These are phyloP conservation scores for Arachnomyces sp. DNA, from an alignment of 2,329 filamentous ascomycete genomes.

Conservation along the genomic window DNA sequence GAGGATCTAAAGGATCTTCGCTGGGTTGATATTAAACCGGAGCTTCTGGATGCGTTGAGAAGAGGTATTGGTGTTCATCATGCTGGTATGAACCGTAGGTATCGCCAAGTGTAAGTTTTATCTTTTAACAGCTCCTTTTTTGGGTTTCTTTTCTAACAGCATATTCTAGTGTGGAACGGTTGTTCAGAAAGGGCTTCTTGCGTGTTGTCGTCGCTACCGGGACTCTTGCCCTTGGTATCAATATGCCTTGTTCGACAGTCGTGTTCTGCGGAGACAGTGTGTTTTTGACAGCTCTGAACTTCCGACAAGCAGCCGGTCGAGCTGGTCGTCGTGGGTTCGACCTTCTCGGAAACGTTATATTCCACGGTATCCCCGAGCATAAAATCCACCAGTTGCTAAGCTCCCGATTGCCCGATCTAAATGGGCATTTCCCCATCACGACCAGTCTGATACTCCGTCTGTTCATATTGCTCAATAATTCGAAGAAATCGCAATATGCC, in stretches of 20 bases:
- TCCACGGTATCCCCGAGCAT: slow-evolving; percentile 55
- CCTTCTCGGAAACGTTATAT: slow-evolving; percentile 72
- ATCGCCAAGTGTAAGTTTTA: slow-evolving; percentile 54
- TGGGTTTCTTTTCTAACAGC: too few relatives aligned
- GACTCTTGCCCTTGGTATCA: slow-evolving; percentile 69
- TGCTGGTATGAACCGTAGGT: slow-evolving; percentile 69
- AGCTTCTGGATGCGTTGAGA: slow-evolving; percentile 53
- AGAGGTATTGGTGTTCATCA: slow-evolving; percentile 72
- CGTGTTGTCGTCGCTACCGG: slow-evolving; percentile 67
- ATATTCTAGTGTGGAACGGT: slow-evolving; percentile 53
- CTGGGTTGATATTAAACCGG: slow-evolving; percentile 43
- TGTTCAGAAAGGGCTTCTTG: slow-evolving; percentile 66
- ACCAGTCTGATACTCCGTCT: slow-evolving; percentile 64
- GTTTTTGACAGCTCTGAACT: slow-evolving; percentile 67
- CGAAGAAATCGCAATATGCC: slow-evolving; percentile 56
- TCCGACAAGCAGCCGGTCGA: slow-evolving; percentile 67
- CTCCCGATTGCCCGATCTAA: slow-evolving; percentile 64
- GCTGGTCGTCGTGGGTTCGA: slow-evolving; percentile 76
- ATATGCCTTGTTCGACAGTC: slow-evolving; percentile 77
- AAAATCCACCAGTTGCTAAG: slow-evolving; percentile 64
- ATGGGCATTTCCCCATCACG: slow-evolving; percentile 71
- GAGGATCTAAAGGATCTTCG: slow-evolving; percentile 46
- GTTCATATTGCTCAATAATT: slow-evolving; percentile 59
- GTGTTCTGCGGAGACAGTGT: slow-evolving; percentile 68
- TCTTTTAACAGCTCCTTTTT: slow-evolving; percentile 7